Base-by-base conservation (phyloP, 768 basidiomycete species). In the Leccinum ochraceum region DNA sequence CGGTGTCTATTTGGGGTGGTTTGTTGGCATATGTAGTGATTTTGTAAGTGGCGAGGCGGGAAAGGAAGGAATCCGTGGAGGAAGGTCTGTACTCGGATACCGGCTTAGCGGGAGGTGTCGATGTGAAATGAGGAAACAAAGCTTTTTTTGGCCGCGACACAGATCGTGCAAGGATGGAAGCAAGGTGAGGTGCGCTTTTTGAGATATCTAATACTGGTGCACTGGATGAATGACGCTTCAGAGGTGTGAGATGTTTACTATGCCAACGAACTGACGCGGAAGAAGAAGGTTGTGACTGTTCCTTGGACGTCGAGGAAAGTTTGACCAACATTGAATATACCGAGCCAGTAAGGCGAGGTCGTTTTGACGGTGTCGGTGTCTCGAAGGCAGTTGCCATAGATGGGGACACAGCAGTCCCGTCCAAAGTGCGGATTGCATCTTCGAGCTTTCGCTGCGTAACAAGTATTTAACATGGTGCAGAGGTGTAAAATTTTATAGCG, bases 11-110 rank as follows among this genome's bases (percentile, higher is more conserved):
- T 10, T 79, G 77, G 0, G 83, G 57, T 1, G 91, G 90, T 70
- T 94, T 94, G 63, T 89, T 90, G 17, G 87, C 80, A 67, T 92
- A 94, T 0, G 92, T 93, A 11, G 88, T 75, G 30, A 94, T 81
- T 71, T 88, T 93, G 74, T 83, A 94, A 1, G 92, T 92, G 1
- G 84, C 77, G 2, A 94, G 82, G 48, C 92, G 88, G 16, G 83
- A 78, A 26, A 94, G 75, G 67, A 94, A 90, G 4, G 87, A 90
- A 2, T 83, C 75, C 6, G 83, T 82, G 11, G 92, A 94, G 3
- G 91, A 91, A 3, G 92, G 92, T 51, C 89, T 80, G 66, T 92
- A 94, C 59, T 90, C 89, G 14, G 84, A 83, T 1, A 77, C 75
- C 0, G 67, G 76, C 58, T 60, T 70, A 26, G 54, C 20, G 51